Base-by-base conservation (phyloP, 768 basidiomycete genomes). In the Naematelia aurantialba region DNA sequence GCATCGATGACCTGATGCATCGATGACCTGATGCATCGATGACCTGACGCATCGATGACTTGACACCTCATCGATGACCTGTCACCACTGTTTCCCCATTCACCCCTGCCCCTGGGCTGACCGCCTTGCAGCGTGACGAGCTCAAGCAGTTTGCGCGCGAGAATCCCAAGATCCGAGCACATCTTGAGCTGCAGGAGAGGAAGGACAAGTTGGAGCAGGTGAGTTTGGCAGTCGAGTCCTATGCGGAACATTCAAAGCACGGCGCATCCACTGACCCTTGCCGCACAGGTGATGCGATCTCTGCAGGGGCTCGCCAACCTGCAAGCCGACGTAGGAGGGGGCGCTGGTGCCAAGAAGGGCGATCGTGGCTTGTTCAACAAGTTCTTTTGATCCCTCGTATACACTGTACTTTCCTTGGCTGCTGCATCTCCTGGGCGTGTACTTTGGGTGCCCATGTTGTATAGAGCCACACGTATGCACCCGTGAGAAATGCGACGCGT, bases 141-240 rank as follows among this genome's bases (percentile, higher is more conserved):
- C 91, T 97, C 44, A 79, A 87, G 29, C 85, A 86, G 60, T 99
- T 99, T 78, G 94, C 96, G 0, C 84, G 89, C 47, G 94, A 99
- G 82, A 98, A 99, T 74, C 96, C 94, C 0, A 79, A 79, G n/a
- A 85, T 99, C 56, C 81, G 87, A 61, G 81, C 81, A 52, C 96
- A 99, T 74, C 81, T 99, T 19, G 93, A 98, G 59, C 79, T 99
- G 45, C 96, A 99, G 75, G 93, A 92, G 56, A 83, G 96, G 44
- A 99, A 98, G 70, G 93, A 99, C 76, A 97, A 97, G 78, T 82
- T 98, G 17, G 96, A 98, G 75, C 89, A 93, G 83, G 89, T 88
- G 62, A 62, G 76, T 64, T 39, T n/a, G 25, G 21, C 27, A 29
- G n/a, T 44, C 34, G 17, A 39, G 25, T 34, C 14, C 46, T 17